A percentile compares a stretch with the other conserved stretches of the same genome.
These are phyloP conservation scores for Knoxia roxburghii DNA, from an alignment of 257 asterid species.

Conservation along the genomic window DNA sequence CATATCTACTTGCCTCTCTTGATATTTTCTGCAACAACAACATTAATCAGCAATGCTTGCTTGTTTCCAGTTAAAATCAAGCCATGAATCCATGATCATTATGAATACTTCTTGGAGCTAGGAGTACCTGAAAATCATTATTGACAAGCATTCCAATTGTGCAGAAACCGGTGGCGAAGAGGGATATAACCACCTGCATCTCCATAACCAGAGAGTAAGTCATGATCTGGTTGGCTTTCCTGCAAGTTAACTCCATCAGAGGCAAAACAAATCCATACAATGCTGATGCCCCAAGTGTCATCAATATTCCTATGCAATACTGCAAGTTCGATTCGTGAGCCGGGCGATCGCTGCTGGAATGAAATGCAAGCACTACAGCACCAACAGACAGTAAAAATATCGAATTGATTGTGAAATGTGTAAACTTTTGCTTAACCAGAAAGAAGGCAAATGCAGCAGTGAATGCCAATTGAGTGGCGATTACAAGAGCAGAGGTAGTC, in stretches of 20 bases:
- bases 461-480: constrained; percentile 29
- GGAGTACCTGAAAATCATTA: constrained; percentile 21
- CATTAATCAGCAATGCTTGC: too few relatives aligned
- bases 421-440: constrained; percentile 24
- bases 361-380: constrained; percentile 25
- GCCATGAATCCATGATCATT: too few relatives aligned
- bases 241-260: constrained; percentile 21
- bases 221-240: constrained; percentile 19
- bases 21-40: constrained; percentile 22
- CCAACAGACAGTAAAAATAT: constrained; percentile 23
- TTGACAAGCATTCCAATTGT: constrained; percentile 28
- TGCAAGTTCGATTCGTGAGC: constrained; percentile 20
- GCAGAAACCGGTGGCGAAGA: constrained; percentile 26
- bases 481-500: constrained; percentile 24
- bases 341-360: constrained; percentile 17
- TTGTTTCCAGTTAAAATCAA: background rate
- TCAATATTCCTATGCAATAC: constrained; percentile 22
- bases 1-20: constrained; percentile 20
- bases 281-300: constrained; percentile 32
- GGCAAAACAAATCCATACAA: constrained; percentile 27
- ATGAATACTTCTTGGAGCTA: background rate
- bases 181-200: constrained; percentile 25
- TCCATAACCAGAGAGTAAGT: constrained; percentile 26
- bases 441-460: constrained; percentile 28
- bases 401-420: constrained; percentile 11